Conservation (phyloP, 2,329 filamentous ascomycete species). For the Davidsoniella eucalypti region DNA sequence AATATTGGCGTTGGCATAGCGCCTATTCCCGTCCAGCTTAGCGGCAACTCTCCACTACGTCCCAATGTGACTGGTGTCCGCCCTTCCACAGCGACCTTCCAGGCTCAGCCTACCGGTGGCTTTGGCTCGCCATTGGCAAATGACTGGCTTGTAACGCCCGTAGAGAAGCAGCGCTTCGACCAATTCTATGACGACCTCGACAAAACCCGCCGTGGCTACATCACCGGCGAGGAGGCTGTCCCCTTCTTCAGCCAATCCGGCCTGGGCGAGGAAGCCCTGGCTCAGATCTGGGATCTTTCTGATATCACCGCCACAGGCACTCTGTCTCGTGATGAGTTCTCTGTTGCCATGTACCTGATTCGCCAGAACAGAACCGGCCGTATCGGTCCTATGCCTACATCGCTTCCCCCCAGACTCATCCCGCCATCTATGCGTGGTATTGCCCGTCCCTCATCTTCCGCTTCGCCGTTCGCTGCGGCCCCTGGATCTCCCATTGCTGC, state of each 20-base stretch:
- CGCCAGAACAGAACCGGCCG: slow-evolving; percentile 68
- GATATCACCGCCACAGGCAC: slow-evolving; percentile 85
- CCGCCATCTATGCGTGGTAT: slow-evolving; percentile 70
- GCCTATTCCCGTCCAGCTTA: slow-evolving; percentile 63
- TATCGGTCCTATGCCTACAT: slow-evolving; percentile 49
- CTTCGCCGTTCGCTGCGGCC: slow-evolving; percentile 36
- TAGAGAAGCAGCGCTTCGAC: slow-evolving; percentile 80
- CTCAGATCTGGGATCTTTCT: slow-evolving; percentile 92
- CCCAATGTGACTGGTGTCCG: slow-evolving; percentile 30
- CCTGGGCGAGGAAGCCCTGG: slow-evolving; percentile 72
- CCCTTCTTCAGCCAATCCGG: slow-evolving; percentile 86
- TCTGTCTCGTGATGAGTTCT: slow-evolving; percentile 78
- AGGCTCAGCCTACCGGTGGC: slow-evolving; percentile 20
- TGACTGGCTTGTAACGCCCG: slow-evolving; percentile 70
- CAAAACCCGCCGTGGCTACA: slow-evolving; percentile 61
- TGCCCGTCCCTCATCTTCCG: slow-evolving; percentile 29
- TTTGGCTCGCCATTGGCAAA: slow-evolving; percentile 20
- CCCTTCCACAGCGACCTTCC: slow-evolving; percentile 23
- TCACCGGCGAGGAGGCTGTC: slow-evolving; percentile 89
- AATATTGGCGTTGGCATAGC: slow-evolving; percentile 15
- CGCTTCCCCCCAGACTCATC: slow-evolving; percentile 65
- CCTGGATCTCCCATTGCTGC: slow-evolving; percentile 25
- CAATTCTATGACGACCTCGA: slow-evolving; percentile 72
- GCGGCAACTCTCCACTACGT: slow-evolving; percentile 49
- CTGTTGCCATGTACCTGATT: slow-evolving; percentile 94